Evolutionary conservation across 2,329 filamentous ascomycete species (phyloP).

Genomic region (Fusarium guadeloupense): DNA sequence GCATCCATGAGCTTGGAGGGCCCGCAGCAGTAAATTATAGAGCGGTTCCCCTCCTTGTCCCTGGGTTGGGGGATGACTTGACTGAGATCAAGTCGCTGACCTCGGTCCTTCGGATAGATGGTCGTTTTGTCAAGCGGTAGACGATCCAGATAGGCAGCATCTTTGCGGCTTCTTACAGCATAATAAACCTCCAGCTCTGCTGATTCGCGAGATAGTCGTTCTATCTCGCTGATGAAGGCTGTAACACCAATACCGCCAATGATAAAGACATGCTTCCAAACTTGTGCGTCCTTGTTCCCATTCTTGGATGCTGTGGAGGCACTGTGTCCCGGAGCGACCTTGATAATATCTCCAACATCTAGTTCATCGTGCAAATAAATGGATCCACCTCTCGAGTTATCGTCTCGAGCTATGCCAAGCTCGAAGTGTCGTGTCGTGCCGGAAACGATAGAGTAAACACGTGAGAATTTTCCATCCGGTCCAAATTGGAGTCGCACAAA

Average conservation of each 20-base stretch:
- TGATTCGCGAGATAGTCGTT: neutral
- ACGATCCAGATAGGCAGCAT: constrained; percentile 9
- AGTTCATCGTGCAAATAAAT: constrained; percentile 11
- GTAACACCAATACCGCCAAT: constrained; percentile 23
- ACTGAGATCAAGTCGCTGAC: neutral
- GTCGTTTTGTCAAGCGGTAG: neutral
- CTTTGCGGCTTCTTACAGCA: constrained; percentile 10
- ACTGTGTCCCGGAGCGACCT: constrained; percentile 6
- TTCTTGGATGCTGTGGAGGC: rapidly evolving
- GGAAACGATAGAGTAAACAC: constrained; percentile 23
- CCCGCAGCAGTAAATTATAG: constrained; percentile 14
- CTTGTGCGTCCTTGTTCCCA: no score
- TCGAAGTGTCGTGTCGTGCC: constrained; percentile 10
- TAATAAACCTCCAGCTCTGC: constrained; percentile 10
- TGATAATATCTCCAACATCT: constrained; percentile 3
- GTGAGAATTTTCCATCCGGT: neutral
- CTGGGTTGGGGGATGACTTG: neutral
- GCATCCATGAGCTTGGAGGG: constrained; percentile 5
- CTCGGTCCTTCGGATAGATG: constrained; percentile 15
- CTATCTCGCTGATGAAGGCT: constrained; percentile 9
- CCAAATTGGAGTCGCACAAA: constrained; percentile 23
- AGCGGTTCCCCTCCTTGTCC: neutral
- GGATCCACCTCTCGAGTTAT: constrained; percentile 21
- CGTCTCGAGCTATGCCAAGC: constrained; percentile 8
- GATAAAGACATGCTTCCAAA: constrained; percentile 10